phyloP scores from a whole-genome alignment of 1,139 yeast species.

The Zygosaccharomyces pseudobailii region DNA sequence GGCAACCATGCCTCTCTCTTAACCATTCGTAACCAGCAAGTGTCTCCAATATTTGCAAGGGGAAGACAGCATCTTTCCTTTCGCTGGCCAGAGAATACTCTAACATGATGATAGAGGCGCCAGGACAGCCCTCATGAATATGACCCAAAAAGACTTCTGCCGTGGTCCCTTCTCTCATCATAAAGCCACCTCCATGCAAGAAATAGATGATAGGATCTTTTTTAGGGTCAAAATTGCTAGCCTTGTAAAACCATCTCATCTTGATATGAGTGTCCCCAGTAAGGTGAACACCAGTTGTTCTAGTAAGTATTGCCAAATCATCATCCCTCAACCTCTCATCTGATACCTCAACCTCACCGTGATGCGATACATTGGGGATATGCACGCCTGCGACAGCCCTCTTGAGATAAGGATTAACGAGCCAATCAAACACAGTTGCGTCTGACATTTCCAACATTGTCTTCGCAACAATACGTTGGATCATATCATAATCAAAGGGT shows the following conservation, averaged over 20 bases:
- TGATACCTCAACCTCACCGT: background rate
- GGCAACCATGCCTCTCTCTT: conserved; percentile 7
- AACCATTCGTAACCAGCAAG: conserved; percentile 15
- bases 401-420: background rate
- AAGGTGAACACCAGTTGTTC: background rate
- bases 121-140: conserved; percentile 12
- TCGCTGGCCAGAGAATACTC: conserved; percentile 17
- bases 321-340: conserved; percentile 1
- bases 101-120: conserved; percentile 15
- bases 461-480: background rate
- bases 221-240: conserved; percentile 14
- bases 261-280: background rate
- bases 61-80: conserved; percentile 5
- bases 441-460: background rate
- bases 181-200: conserved; percentile 27
- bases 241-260: conserved; percentile 12
- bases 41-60: conserved; percentile 17
- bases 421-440: background rate
- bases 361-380: background rate
- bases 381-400: background rate
- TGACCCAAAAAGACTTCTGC: conserved; percentile 14
- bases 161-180: conserved; percentile 15
- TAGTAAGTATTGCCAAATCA: conserved; percentile 1
- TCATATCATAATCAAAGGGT: background rate
- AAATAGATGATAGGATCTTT: conserved; percentile 16